Evolutionary conservation across 1,284 basidiomycete species (phyloP).

Genomic region (Pyrrhoderma lamaoense): DNA sequence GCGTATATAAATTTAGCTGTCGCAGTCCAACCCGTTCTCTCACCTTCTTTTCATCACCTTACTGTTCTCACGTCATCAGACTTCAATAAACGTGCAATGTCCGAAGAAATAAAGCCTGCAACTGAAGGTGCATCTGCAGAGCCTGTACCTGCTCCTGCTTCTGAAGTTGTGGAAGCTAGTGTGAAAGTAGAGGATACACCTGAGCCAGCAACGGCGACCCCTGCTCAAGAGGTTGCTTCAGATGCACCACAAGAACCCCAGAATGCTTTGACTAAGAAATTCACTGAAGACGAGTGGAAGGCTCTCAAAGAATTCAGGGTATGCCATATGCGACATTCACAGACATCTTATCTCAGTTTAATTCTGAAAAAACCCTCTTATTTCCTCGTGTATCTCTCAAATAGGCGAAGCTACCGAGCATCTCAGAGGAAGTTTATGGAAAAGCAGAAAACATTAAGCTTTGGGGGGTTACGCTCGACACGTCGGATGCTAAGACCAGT

Average conservation of each 20-base stretch:
- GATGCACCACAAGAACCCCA: conserved; percentile 42
- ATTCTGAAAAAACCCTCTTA: too few species aligned
- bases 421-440: conserved; percentile 21
- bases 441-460: conserved; percentile 45
- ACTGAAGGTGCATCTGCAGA: conserved; percentile 17
- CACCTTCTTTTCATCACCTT: conserved; percentile 1
- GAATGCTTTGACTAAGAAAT: conserved; percentile 58
- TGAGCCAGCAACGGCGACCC: conserved; percentile 19
- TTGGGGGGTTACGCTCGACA: conserved; percentile 64
- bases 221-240: conserved; percentile 9
- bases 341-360: not conserved
- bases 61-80: not conserved
- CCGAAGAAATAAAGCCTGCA: conserved; percentile 12
- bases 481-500: conserved; percentile 52
- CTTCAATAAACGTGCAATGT: not conserved
- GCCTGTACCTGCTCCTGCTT: conserved; percentile 13
- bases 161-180: conserved; percentile 9
- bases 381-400: not conserved
- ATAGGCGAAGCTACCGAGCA: conserved; percentile 9
- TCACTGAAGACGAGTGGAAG: conserved; percentile 61
- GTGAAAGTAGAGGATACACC: conserved; percentile 8
- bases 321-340: conserved; percentile 26
- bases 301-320: conserved; percentile 63
- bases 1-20: too few species aligned
- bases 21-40: too few species aligned